Conservation (phyloP, 345 rosid species). For the Gossypium stocksii region DNA sequence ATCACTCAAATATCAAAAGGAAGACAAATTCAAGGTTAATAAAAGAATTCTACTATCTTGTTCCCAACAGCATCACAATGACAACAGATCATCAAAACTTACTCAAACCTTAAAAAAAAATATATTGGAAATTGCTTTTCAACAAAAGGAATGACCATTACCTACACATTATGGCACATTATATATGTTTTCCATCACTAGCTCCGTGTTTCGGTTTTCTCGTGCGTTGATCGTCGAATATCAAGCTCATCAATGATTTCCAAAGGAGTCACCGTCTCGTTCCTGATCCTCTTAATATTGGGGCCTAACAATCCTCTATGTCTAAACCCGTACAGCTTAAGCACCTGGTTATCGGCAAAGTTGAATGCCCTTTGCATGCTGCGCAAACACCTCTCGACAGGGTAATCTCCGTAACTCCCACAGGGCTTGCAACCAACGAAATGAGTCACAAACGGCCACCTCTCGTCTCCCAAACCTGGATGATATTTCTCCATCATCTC, state of each 20-base stretch:
- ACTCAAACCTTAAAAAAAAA: conserved; percentile 19
- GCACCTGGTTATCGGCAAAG: conserved; percentile 93
- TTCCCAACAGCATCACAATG: conserved; percentile 24
- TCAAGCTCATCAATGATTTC: conserved; percentile 70
- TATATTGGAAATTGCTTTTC: conserved; percentile 21
- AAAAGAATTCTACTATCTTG: conserved; percentile 34
- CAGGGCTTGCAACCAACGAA: conserved; percentile 97
- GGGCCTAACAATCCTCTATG: conserved; percentile 91
- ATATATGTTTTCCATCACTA: conserved; percentile 28
- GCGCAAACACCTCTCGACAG: conserved; percentile 75
- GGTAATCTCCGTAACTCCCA: conserved; percentile 95
- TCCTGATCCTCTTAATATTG: conserved; percentile 81
- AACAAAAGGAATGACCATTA: conserved; percentile 29
- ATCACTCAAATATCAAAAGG: conserved; percentile 15
- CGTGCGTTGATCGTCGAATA: conserved; percentile 47
- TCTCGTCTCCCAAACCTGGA: conserved; percentile 89
- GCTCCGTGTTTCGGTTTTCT: conserved; percentile 31
- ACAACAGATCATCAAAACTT: conserved; percentile 24
- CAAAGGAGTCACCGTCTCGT: conserved; percentile 72
- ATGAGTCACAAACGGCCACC: conserved; percentile 97
- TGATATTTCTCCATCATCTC: conserved; percentile 96
- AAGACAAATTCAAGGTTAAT: conserved; percentile 23
- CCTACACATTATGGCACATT: conserved; percentile 41
- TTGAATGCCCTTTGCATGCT: conserved; percentile 97
- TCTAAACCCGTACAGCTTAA: conserved; percentile 77